These are phyloP conservation scores for Myxozyma vanderwaltii DNA, from an alignment of 805 yeast species.

Conservation along the genomic window DNA sequence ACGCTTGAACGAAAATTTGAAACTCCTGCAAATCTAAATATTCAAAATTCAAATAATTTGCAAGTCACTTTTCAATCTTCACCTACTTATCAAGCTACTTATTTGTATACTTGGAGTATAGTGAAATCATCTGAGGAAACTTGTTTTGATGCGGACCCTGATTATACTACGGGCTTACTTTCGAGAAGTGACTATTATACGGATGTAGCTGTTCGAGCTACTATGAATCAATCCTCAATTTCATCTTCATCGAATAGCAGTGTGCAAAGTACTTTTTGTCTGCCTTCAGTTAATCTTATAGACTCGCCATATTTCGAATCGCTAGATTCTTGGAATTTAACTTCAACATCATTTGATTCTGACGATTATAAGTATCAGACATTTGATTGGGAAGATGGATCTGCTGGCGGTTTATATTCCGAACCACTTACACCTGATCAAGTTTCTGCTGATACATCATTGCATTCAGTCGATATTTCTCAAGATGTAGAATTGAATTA, in stretches of 20 bases:
- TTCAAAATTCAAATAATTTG: neutral
- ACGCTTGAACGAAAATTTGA: neutral
- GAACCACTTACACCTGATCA: neutral
- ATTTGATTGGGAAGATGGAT: slow-evolving; percentile 1
- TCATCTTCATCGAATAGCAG: neutral
- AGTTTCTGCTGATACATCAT: neutral
- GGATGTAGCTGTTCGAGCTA: neutral
- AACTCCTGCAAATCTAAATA: neutral
- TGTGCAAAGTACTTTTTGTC: neutral
- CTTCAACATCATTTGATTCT: neutral
- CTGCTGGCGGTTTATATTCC: slow-evolving; percentile 1
- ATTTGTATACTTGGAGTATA: neutral
- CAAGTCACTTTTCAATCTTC: slow-evolving; percentile 4
- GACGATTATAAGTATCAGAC: neutral
- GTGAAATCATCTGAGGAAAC: neutral
- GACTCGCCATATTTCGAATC: slow-evolving; percentile 4
- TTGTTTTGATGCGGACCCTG: neutral
- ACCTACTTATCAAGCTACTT: neutral
- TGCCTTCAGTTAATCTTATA: neutral
- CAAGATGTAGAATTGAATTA: neutral
- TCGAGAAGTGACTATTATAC: neutral
- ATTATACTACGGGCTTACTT: neutral
- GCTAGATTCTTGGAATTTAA: neutral
- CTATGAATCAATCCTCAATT: neutral
- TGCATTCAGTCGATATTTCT: neutral